phyloP scores from a whole-genome alignment of 1,284 basidiomycete genomes.

The Moniliella sp. region DNA sequence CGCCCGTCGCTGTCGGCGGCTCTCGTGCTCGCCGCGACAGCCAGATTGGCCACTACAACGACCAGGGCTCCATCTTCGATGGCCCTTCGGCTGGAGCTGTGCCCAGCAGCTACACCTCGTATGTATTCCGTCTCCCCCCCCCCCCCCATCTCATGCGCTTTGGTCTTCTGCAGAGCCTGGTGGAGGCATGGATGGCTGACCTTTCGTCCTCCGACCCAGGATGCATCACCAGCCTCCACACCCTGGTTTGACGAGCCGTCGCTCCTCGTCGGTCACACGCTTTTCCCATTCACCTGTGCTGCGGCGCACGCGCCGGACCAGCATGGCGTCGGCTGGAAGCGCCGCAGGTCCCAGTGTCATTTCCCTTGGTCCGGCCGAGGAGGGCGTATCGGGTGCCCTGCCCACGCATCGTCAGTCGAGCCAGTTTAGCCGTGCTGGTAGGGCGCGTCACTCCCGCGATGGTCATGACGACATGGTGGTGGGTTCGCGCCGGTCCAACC shows the following conservation, averaged over 20 bases:
- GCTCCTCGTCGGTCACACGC: slow-evolving; percentile 15
- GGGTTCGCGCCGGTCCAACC: too few species aligned
- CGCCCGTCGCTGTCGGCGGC: not conserved
- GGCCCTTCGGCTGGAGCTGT: slow-evolving; percentile 26
- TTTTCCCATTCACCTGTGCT: too few species aligned
- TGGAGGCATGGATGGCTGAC: not conserved
- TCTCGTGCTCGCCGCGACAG: slow-evolving; percentile 14
- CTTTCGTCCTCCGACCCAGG: slow-evolving; percentile 4
- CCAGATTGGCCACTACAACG: slow-evolving; percentile 28
- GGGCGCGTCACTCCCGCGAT: too few species aligned
- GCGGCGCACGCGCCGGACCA: too few species aligned
- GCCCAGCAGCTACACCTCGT: slow-evolving; percentile 18
- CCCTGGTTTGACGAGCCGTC: slow-evolving; percentile 11
- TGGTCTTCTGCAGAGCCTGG: not conserved
- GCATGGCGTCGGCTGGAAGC: too few species aligned
- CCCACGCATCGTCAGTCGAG: too few species aligned
- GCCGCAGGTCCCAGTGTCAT: too few species aligned
- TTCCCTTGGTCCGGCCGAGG: too few species aligned
- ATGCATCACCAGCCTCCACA: slow-evolving; percentile 15
- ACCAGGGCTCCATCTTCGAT: slow-evolving; percentile 21
- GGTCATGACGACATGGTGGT: too few species aligned
- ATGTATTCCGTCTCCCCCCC: not conserved
- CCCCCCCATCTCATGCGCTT: not conserved
- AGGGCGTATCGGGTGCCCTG: too few species aligned
- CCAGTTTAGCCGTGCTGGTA: too few species aligned